phyloP scores from a whole-genome alignment of 75 land plant genomes.

The Sequoia sempervirens region DNA sequence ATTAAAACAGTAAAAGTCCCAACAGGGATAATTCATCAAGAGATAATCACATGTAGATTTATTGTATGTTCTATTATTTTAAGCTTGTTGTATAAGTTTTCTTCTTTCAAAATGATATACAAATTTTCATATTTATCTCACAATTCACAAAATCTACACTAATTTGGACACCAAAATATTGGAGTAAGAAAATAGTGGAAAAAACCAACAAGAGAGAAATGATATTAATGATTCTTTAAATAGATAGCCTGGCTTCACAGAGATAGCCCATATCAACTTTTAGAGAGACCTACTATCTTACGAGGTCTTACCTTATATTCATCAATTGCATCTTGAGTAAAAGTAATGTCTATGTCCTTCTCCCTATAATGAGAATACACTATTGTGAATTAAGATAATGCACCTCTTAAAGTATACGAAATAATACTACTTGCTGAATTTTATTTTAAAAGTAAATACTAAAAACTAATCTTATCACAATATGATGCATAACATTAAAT shows the following conservation, averaged over 20 bases:
- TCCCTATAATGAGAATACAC: slow-evolving; percentile 58
- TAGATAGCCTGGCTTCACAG: background rate
- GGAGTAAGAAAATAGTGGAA: background rate
- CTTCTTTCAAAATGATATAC: background rate
- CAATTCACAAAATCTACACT: too few species aligned
- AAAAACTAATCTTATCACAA: background rate
- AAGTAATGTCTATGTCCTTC: slow-evolving; percentile 82
- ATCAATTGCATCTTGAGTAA: slow-evolving; percentile 94
- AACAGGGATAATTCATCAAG: background rate
- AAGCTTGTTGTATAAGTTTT: background rate
- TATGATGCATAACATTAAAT: too few species aligned
- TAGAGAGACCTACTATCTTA: too few species aligned
- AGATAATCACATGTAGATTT: background rate
- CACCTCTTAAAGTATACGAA: background rate
- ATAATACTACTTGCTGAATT: too few species aligned
- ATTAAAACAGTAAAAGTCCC: background rate
- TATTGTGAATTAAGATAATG: background rate
- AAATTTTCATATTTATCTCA: background rate
- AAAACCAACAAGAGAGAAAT: background rate
- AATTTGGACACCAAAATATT: too few species aligned
- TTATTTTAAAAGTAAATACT: too few species aligned
- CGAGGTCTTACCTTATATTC: slow-evolving; percentile 99
- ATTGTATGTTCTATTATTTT: background rate
- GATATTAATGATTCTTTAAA: background rate
- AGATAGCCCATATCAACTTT: background rate